Conservation (phyloP, 2,329 filamentous ascomycete species). For the Diaporthe sp. region DNA sequence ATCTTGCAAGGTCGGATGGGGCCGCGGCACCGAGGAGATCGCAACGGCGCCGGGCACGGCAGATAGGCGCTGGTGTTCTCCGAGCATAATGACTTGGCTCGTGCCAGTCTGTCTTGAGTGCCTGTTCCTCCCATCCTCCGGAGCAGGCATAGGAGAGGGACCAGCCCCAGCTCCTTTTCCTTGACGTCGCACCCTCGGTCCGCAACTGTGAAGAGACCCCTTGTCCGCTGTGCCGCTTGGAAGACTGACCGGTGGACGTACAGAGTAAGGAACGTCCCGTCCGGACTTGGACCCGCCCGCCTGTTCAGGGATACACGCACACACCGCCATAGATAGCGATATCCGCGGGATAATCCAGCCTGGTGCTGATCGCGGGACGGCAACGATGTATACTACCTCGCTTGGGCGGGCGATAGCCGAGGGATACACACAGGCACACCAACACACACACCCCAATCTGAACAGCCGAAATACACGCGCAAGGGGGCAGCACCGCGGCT, state of each 20-base stretch:
- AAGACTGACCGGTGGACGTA: conserved; percentile 21
- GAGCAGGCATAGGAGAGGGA: background rate
- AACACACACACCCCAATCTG: background rate
- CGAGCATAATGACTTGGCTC: conserved; percentile 8
- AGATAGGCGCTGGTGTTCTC: conserved; percentile 19
- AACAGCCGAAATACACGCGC: conserved; percentile 11
- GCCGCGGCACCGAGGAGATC: conserved; percentile 9
- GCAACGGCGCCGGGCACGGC: conserved; percentile 28
- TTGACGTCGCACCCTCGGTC: conserved; percentile 12
- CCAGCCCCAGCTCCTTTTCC: background rate
- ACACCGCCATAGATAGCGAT: conserved; percentile 14
- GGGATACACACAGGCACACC: background rate
- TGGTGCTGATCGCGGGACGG: background rate
- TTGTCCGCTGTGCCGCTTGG: conserved; percentile 6
- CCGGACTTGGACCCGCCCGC: background rate
- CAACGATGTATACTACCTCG: background rate
- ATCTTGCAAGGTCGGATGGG: conserved; percentile 17
- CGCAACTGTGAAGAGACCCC: background rate
- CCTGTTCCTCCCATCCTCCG: background rate
- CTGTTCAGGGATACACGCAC: background rate
- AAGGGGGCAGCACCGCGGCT: conserved; percentile 9
- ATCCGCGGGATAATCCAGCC: background rate
- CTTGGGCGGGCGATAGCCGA: conserved; percentile 15
- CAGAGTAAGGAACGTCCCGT: conserved; percentile 17
- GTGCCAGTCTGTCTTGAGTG: background rate